These are phyloP conservation scores for Tetrahymena elliotti DNA, from an alignment of 73 alveolate species.

Conservation along the genomic window DNA sequence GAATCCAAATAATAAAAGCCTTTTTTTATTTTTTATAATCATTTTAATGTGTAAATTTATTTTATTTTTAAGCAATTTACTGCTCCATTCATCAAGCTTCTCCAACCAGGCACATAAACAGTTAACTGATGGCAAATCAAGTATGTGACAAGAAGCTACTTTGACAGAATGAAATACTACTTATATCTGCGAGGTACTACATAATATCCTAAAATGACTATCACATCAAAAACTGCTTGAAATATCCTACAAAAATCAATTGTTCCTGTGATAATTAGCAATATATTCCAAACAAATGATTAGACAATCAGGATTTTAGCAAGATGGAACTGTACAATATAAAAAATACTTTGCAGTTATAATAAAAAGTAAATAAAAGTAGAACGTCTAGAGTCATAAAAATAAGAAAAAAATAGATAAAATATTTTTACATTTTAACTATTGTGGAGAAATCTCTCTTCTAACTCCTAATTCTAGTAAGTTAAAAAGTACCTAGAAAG, in stretches of 20 bases:
- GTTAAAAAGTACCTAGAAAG: not conserved
- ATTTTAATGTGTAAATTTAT: not conserved
- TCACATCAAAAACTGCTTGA: not conserved
- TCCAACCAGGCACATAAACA: not conserved
- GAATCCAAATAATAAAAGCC: not conserved
- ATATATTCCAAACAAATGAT: not conserved
- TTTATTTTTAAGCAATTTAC: not conserved
- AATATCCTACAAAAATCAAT: not conserved
- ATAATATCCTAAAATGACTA: not conserved
- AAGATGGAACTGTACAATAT: not conserved
- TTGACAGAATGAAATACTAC: not conserved
- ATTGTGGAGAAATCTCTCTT: not conserved
- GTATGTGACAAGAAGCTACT: not conserved
- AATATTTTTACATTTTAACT: not conserved
- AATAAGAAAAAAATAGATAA: not conserved
- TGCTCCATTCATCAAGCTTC: not conserved
- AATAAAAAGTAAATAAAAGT: not conserved
- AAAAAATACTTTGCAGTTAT: not conserved
- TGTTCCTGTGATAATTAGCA: not conserved
- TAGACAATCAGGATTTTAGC: not conserved
- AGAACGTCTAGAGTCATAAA: not conserved
- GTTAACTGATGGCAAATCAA: not conserved
- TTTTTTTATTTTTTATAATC: not conserved
- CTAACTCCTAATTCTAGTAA: not conserved
- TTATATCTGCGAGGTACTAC: not conserved